Evolutionary conservation across 495 filamentous ascomycete genomes (phyloP), one percentile per base, ranked within the genome.

Genomic region (Penicillium pulvis): DNA sequence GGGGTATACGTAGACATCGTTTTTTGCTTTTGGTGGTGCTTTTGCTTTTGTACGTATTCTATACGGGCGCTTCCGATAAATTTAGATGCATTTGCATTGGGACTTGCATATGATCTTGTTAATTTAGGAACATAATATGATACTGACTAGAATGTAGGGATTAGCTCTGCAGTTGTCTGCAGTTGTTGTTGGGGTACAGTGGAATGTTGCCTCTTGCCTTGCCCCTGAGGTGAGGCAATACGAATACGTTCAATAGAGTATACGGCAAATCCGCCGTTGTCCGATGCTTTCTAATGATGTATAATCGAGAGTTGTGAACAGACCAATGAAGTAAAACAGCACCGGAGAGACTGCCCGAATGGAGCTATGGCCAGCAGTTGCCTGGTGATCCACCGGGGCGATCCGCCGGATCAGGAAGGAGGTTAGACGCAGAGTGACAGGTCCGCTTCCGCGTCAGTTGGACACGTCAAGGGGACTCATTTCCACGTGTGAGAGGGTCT

Each of bases 291-390:
- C 23, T 47, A 47, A 24, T 12, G 20, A 26, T 47, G 20, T 24
- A 28, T 26, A 28, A 28, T 17, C 39, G 3, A 41, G 4, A 41
- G 6, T 36, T 36, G 10, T 17, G 5, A 17, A 17, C 1, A 5
- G 4, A 28, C 4, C 6, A 28, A 28, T 28, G 28, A 28, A 28
- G 28, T 5, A 5, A 28, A 5, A 28, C 28, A 28, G 28, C 6
- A 64, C 58, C 67, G 67, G 67, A 58, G 58, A 43, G 33, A 62
- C 58, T 62, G 20, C 60, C 65, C 49, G 61, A 70, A 63, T 42
- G 63, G 53, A 71, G 68, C 68, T 71, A 69, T 71, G 68, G 63
- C 68, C 68, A 71, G 61, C 61, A 53, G 61, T 63, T 66, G 64
- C 58, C 56, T 59, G 50, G 58, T 53, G 61, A 65, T 67, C 64